Evolutionary conservation across 2,329 filamentous ascomycete genomes (phyloP), one percentile per base, ranked within the genome.

Genomic region (Grosmannia huntii): DNA sequence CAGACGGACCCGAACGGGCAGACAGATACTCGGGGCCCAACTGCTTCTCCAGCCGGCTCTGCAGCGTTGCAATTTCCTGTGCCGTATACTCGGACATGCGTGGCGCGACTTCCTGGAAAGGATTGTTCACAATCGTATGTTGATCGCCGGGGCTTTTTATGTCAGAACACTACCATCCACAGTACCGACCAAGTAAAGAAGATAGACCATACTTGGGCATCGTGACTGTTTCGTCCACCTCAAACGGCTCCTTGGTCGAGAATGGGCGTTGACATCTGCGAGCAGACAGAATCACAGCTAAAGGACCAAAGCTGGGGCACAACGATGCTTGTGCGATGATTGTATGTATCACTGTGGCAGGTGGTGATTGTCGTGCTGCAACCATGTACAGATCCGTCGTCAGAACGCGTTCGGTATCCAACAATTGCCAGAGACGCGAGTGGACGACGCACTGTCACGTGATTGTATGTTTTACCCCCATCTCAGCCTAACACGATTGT

Each of bases 1-100:
- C 91, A 11, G 85, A 87, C 14, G 90, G 86, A 2, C 94, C 94
- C 16, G 87, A 78, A 66, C 94, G 81, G 49, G 89, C 83, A 2
- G 92, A 97, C 60, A 99, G 89, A 70, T 95, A 99, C 73, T 99
- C 95, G 0, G 94, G 94, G 0, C 94, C 94, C 12, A 99, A 82
- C 68, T 96, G 91, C 68, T 91, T 95, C 68, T 97, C 89, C 33
- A 99, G 82, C 36, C 89, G 85, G 63, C 83, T 83, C 67, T 96
- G 88, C 16, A 99, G 77, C 0, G 89, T 92, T 25, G 90, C 90
- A 60, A 96, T 92, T 69, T 99, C 86, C 64, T 83, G 78, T n/a
- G 91, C 90, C 0, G 90, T 95, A 75, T 89, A 99, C 68, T 88
- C 83, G 56, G 81, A 85, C 33, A 96, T 80, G 49, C 82, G 82